Evolutionary conservation across 768 basidiomycete genomes (phyloP).

Genomic region (Lentinula sp.): DNA sequence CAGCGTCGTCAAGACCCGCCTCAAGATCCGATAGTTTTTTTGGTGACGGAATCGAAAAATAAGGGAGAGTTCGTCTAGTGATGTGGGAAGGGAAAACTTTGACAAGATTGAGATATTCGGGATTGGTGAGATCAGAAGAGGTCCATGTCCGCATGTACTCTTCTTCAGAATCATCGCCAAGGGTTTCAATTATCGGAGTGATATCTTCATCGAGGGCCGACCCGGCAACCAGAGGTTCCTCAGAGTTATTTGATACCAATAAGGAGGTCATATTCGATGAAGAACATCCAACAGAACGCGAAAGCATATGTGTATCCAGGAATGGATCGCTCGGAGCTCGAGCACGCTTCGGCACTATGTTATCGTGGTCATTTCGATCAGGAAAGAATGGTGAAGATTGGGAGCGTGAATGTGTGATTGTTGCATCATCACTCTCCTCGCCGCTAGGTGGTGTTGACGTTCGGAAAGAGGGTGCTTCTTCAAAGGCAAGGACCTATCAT

Average conservation of each 20-base stretch:
- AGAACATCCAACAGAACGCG: slow-evolving; percentile 48
- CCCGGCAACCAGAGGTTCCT: slow-evolving; percentile 35
- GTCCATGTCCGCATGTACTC: slow-evolving; percentile 74
- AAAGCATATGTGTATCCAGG: slow-evolving; percentile 60
- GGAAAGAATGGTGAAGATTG: slow-evolving; percentile 46
- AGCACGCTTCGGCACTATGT: slow-evolving; percentile 52
- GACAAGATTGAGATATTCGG: slow-evolving; percentile 64
- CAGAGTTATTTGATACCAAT: slow-evolving; percentile 26
- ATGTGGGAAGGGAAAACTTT: slow-evolving; percentile 76
- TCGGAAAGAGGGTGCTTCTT: slow-evolving; percentile 49
- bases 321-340: slow-evolving; percentile 79
- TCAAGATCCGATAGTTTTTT: slow-evolving; percentile 50
- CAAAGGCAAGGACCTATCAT: slow-evolving; percentile 55
- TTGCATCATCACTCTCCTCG: slow-evolving; percentile 30
- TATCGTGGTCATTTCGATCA: slow-evolving; percentile 35
- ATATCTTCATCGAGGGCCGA: slow-evolving; percentile 28
- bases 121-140: slow-evolving; percentile 71
- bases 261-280: slow-evolving; percentile 32
- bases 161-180: slow-evolving; percentile 32
- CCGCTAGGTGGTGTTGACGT: slow-evolving; percentile 24
- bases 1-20: slow-evolving; percentile 55
- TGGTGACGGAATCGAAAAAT: slow-evolving; percentile 43
- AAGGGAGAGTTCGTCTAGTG: slow-evolving; percentile 60
- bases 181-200: slow-evolving; percentile 5
- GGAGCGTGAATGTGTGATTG: slow-evolving; percentile 44